Percentiles rank a stretch among this genome's conserved stretches.
These are phyloP conservation scores for Chenopodium quinoa DNA, from an alignment of 148 eudicot genomes.

Conservation along the genomic window DNA sequence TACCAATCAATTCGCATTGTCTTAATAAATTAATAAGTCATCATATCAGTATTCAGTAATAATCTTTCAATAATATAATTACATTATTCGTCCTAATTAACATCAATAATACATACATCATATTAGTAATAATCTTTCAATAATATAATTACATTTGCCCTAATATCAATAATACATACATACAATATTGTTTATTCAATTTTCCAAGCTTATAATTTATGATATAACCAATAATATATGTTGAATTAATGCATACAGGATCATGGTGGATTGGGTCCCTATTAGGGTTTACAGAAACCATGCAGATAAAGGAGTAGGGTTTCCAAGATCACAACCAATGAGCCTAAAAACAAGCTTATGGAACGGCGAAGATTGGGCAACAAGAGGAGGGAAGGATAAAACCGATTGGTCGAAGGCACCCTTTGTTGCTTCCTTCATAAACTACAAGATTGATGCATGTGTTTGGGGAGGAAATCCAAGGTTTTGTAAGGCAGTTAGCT, in stretches of 20 bases:
- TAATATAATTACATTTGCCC: too few relatives aligned
- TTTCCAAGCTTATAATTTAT: too few relatives aligned
- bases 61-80: too few relatives aligned
- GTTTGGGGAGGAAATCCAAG: slow-evolving; percentile 60
- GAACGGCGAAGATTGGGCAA: slow-evolving; percentile 81
- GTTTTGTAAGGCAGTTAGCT: slow-evolving; percentile 41
- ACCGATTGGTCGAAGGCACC: slow-evolving; percentile 73
- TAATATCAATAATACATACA: too few relatives aligned
- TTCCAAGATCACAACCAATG: slow-evolving; percentile 73
- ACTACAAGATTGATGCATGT: slow-evolving; percentile 76
- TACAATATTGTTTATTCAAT: too few relatives aligned
- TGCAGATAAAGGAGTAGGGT: slow-evolving; percentile 68
- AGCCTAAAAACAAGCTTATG: slow-evolving; percentile 61
- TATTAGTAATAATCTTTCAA: too few relatives aligned
- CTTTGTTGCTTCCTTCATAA: slow-evolving; percentile 52
- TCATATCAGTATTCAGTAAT: too few relatives aligned
- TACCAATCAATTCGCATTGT: too few relatives aligned
- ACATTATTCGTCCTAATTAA: too few relatives aligned
- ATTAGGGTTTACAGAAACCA: slow-evolving; percentile 79
- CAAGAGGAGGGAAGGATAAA: slow-evolving; percentile 74
- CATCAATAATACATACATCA: too few relatives aligned
- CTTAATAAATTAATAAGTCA: too few relatives aligned
- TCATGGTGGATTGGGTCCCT: slow-evolving; percentile 92
- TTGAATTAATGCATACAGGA: slow-evolving; percentile 32
- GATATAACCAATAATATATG: too few relatives aligned